Evolutionary conservation across 2,329 filamentous ascomycete species (phyloP).

Genomic region (Coniella vitis): DNA sequence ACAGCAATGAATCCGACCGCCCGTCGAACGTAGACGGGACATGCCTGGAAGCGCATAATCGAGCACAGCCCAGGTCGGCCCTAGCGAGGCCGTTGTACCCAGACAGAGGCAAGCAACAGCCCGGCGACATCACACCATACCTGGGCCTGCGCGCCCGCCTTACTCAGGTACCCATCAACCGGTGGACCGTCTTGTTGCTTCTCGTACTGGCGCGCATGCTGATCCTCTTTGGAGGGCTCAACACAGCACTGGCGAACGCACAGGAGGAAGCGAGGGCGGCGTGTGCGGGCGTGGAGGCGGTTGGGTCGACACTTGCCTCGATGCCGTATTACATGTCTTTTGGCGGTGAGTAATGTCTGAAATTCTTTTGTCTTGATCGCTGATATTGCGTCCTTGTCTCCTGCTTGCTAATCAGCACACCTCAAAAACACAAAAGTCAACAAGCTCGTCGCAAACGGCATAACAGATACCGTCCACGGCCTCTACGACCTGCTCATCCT

Average conservation of each 20-base stretch:
- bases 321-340: constrained; percentile 93
- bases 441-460: constrained; percentile 68
- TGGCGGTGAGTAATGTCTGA: constrained; percentile 36
- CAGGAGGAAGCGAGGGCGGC: constrained; percentile 77
- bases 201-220: constrained; percentile 79
- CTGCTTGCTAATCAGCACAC: background rate
- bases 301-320: constrained; percentile 92
- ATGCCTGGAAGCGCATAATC: too few relatives aligned
- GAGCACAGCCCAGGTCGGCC: too few relatives aligned
- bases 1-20: too few relatives aligned
- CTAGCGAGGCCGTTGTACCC: too few relatives aligned
- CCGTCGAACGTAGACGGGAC: too few relatives aligned
- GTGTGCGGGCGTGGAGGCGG: constrained; percentile 85
- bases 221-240: constrained; percentile 65
- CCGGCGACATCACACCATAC: constrained; percentile 73
- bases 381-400: background rate
- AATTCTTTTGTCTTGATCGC: too few relatives aligned
- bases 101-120: background rate
- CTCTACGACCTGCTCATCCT: constrained; percentile 74
- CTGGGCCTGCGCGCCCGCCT: constrained; percentile 82
- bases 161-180: constrained; percentile 96
- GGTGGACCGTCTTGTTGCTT: constrained; percentile 86
- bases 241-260: constrained; percentile 68
- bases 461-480: constrained; percentile 73
- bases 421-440: constrained; percentile 50